Evolutionary conservation across 768 basidiomycete genomes (phyloP).

Genomic region (Ephemerocybe angulata): DNA sequence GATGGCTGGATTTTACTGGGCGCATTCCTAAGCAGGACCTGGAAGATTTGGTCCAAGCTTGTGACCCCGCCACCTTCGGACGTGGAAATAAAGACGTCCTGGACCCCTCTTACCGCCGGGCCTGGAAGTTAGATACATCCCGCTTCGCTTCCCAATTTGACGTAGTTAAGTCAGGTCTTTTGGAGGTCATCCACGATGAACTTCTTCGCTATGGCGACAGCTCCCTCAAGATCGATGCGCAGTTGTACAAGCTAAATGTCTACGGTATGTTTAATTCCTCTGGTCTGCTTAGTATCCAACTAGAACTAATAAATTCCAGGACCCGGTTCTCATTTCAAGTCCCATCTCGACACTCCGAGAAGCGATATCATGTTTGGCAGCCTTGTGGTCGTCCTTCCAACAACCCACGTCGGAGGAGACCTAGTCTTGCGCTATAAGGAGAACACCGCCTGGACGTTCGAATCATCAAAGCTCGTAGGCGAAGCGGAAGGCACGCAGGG

Average conservation of each 20-base stretch:
- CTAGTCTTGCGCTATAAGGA: constrained; percentile 30
- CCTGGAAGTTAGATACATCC: constrained; percentile 37
- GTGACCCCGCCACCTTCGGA: constrained; percentile 42
- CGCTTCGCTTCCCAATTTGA: constrained; percentile 35
- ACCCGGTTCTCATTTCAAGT: constrained; percentile 40
- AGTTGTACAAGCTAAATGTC: constrained; percentile 46
- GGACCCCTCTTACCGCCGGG: constrained; percentile 45
- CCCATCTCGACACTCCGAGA: constrained; percentile 45
- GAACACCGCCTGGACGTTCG: constrained; percentile 31
- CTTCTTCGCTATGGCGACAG: constrained; percentile 18
- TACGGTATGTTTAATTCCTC: constrained; percentile 30
- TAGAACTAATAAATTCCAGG: constrained; percentile 9
- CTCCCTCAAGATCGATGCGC: constrained; percentile 17
- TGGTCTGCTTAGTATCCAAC: not conserved
- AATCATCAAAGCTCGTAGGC: constrained; percentile 27
- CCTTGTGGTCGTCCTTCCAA: constrained; percentile 43
- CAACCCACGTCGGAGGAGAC: constrained; percentile 39
- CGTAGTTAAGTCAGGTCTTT: constrained; percentile 10
- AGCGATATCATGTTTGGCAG: constrained; percentile 44
- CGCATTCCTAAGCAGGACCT: constrained; percentile 4
- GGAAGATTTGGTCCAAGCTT: constrained; percentile 26
- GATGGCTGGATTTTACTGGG: not conserved
- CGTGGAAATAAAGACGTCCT: constrained; percentile 31
- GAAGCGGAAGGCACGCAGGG: not conserved
- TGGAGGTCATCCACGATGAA: constrained; percentile 21